These are phyloP conservation scores for Ciborinia camelliae DNA, from an alignment of 2,329 filamentous ascomycete genomes.

Conservation along the genomic window DNA sequence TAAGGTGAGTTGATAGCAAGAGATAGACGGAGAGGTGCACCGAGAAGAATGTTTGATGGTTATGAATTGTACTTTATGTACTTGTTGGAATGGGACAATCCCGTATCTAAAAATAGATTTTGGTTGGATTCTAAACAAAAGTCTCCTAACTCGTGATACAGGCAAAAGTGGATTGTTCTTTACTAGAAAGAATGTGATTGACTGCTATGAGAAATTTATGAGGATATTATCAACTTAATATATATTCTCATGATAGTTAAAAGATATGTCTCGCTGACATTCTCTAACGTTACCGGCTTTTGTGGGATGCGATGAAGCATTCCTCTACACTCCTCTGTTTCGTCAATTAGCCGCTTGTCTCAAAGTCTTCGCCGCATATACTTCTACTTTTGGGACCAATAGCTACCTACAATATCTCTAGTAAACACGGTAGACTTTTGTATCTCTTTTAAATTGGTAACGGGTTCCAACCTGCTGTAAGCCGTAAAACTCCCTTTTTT, in stretches of 20 bases:
- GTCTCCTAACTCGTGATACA: neutral
- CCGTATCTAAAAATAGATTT: conserved; percentile 10
- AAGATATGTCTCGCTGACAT: neutral
- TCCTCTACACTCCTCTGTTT: conserved; percentile 15
- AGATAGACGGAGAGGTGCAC: neutral
- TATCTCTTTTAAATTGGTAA: conserved; percentile 3
- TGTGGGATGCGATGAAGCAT: conserved; percentile 14
- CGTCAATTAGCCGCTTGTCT: conserved; percentile 14
- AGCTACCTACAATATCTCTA: neutral
- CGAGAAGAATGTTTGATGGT: neutral
- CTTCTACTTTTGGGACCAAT: neutral
- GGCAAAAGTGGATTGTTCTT: neutral
- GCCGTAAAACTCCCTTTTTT: neutral
- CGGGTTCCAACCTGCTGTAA: neutral
- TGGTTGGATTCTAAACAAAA: conserved; percentile 1
- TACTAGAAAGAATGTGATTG: neutral
- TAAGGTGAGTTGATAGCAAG: neutral
- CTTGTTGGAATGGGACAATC: neutral
- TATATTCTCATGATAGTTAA: neutral
- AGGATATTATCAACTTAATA: conserved; percentile 5
- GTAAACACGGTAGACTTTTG: neutral
- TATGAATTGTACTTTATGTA: conserved; percentile 2
- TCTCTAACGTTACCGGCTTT: neutral
- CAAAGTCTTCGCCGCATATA: conserved; percentile 1
- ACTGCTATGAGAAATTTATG: neutral